phyloP scores from a whole-genome alignment of 1,284 basidiomycete genomes.

The Leccinum subrobustum region DNA sequence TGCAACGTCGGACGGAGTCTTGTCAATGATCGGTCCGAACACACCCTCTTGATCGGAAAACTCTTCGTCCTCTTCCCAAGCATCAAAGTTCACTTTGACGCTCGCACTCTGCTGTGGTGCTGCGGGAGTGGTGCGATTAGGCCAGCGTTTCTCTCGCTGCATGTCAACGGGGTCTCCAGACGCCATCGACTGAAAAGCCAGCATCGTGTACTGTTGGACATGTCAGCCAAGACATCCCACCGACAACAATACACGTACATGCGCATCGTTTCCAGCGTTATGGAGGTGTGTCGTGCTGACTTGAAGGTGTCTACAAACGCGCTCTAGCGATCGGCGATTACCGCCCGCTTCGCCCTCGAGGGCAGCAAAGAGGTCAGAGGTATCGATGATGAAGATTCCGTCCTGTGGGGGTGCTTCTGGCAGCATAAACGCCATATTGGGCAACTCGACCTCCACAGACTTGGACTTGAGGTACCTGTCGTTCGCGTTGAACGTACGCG shows the following conservation, averaged over 20 bases:
- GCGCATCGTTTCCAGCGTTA: conserved; percentile 85
- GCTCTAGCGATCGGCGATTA: conserved; percentile 54
- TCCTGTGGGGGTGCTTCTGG: conserved; percentile 50
- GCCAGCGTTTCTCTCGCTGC: conserved; percentile 76
- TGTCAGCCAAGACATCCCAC: neutral
- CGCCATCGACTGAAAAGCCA: conserved; percentile 65
- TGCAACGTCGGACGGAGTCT: neutral
- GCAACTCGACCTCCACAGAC: conserved; percentile 49
- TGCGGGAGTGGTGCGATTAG: conserved; percentile 44
- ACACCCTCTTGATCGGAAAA: conserved; percentile 55
- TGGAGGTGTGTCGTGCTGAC: conserved; percentile 60
- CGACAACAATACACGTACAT: conserved; percentile 44
- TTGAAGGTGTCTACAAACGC: conserved; percentile 59
- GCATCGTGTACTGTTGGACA: conserved; percentile 58
- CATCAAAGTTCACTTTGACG: conserved; percentile 56
- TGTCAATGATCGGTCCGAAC: conserved; percentile 32
- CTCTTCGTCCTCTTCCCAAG: conserved; percentile 62
- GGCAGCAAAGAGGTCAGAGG: conserved; percentile 67
- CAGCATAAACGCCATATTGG: conserved; percentile 52
- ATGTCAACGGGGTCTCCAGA: conserved; percentile 65
- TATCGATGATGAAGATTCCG: conserved; percentile 70
- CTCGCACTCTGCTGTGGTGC: conserved; percentile 31
- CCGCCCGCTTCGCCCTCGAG: conserved; percentile 57
- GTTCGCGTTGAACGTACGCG: neutral
- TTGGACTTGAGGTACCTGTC: conserved; percentile 53